Percentiles rank a stretch among this genome's conserved stretches.
phyloP scores from a whole-genome alignment of 306 rosid species.

The Psophocarpus tetragonolobus region DNA sequence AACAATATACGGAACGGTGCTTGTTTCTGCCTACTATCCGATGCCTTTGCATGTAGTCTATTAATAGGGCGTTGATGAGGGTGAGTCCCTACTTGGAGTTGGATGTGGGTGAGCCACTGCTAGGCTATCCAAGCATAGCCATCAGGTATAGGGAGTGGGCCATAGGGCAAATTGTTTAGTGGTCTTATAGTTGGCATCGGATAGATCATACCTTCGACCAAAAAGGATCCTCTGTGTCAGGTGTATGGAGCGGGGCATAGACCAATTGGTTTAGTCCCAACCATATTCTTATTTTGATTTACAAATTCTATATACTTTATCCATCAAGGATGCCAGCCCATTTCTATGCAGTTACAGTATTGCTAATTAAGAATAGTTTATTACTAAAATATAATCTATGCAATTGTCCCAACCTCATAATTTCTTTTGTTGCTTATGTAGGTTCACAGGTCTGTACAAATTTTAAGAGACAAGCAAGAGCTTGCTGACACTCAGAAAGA shows the following conservation, averaged over 20 bases:
- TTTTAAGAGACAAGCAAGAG: conserved; percentile 95
- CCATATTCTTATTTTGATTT: not conserved
- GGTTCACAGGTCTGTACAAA: conserved; percentile 98
- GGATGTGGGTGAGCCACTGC: not conserved
- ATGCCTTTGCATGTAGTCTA: not conserved
- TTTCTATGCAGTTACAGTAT: not conserved
- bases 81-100: not conserved
- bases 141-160: not conserved
- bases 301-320: not conserved
- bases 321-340: conserved; percentile 5
- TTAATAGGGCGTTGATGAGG: not conserved
- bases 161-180: not conserved
- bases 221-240: too few relatives aligned
- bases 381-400: not conserved
- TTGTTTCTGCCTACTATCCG: not conserved
- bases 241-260: too few relatives aligned
- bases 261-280: too few relatives aligned
- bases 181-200: not conserved
- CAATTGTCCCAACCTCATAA: conserved; percentile 15
- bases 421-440: conserved; percentile 37
- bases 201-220: not conserved
- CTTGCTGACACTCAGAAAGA: conserved; percentile 94
- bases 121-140: not conserved
- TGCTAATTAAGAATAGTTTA: conserved; percentile 2
- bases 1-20: not conserved